A percentile compares a stretch with the other conserved stretches of the same genome.
Conservation (phyloP, 768 basidiomycete genomes). For the Suillus spraguei region DNA sequence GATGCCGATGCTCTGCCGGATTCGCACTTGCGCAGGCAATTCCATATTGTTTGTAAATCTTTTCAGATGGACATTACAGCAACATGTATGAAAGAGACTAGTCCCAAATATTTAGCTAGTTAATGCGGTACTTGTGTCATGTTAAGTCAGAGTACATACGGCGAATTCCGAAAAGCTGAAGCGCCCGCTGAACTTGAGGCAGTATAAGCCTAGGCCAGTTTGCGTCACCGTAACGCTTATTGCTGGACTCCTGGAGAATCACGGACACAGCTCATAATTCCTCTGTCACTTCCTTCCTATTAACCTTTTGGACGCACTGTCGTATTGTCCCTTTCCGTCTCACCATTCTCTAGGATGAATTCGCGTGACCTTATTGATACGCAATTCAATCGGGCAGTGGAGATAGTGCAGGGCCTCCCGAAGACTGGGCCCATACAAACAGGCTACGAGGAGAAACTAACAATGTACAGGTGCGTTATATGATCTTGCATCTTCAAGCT, state of each 20-base stretch:
- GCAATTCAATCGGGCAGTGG: slow-evolving; percentile 92
- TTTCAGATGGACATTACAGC: background rate
- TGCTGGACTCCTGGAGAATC: background rate
- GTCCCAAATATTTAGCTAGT: background rate
- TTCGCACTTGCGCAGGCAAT: background rate
- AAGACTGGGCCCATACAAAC: slow-evolving; percentile 96
- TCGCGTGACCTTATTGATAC: slow-evolving; percentile 70
- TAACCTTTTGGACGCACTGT: background rate
- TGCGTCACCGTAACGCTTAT: background rate
- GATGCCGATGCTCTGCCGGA: background rate
- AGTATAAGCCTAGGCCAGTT: background rate
- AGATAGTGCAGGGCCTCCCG: slow-evolving; percentile 90
- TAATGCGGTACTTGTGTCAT: no score
- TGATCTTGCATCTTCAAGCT: background rate
- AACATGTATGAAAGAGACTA: background rate
- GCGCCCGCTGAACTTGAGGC: background rate
- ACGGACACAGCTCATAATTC: background rate
- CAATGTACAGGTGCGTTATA: slow-evolving; percentile 79
- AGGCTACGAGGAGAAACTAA: slow-evolving; percentile 91
- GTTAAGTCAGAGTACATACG: background rate
- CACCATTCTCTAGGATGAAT: slow-evolving; percentile 44
- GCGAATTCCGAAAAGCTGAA: background rate
- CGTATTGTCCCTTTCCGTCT: background rate
- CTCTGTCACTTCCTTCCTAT: background rate
- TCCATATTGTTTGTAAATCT: background rate